A percentile compares a stretch with the other conserved stretches of the same genome.
Conservation (phyloP, 495 filamentous ascomycete species). For the Aspergillus ostianus region DNA sequence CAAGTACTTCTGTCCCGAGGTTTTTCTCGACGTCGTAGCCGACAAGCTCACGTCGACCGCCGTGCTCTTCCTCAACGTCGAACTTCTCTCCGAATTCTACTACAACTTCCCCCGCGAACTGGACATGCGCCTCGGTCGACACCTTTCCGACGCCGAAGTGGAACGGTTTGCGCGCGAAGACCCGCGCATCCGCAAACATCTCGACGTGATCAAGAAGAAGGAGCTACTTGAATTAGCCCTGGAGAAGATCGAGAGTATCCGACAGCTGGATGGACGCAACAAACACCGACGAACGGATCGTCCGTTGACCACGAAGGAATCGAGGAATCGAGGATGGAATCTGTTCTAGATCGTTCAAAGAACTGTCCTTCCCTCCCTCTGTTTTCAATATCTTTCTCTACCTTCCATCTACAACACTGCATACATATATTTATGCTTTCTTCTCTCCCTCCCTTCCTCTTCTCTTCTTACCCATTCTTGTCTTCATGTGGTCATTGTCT, state of each 20-base stretch:
- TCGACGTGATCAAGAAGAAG: conserved; percentile 89
- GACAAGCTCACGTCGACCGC: conserved; percentile 93
- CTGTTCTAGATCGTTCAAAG: conserved; percentile 30
- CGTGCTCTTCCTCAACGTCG: conserved; percentile 96
- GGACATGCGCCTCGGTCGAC: conserved; percentile 79
- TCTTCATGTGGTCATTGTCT: conserved; percentile 4
- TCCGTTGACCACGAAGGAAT: conserved; percentile 30
- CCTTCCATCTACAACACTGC: background rate
- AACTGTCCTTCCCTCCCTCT: too few species aligned
- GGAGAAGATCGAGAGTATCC: conserved; percentile 87
- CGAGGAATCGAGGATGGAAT: conserved; percentile 37
- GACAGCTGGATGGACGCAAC: conserved; percentile 64
- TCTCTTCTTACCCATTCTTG: background rate
- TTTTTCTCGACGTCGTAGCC: conserved; percentile 95
- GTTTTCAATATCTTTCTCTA: background rate
- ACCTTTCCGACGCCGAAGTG: conserved; percentile 72
- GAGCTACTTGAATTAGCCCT: conserved; percentile 89
- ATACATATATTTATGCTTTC: conserved; percentile 9
- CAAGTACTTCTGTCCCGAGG: conserved; percentile 95
- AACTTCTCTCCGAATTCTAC: conserved; percentile 95
- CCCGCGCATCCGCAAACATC: conserved; percentile 78
- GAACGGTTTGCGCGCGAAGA: conserved; percentile 93
- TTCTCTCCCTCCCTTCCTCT: too few species aligned
- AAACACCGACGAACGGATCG: conserved; percentile 30
- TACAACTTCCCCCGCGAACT: conserved; percentile 94